Evolutionary conservation across 805 yeast genomes (phyloP).

Genomic region (Zygosaccharomyces lentus): DNA sequence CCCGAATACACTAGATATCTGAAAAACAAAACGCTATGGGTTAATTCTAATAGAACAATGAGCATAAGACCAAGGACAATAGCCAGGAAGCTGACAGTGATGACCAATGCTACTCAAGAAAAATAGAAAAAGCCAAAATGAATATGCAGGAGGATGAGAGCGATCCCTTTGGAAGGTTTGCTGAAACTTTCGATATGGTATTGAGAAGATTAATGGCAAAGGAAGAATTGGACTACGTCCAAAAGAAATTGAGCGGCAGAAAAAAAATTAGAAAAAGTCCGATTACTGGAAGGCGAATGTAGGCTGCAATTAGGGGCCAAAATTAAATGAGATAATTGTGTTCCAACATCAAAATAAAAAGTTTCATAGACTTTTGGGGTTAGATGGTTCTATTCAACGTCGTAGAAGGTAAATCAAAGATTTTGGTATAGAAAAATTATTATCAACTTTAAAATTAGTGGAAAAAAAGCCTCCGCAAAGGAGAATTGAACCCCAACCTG

Average conservation of each 20-base stretch:
- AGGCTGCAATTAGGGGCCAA: constrained; percentile 23
- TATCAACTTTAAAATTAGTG: too few species aligned
- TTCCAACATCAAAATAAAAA: background rate
- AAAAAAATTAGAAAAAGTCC: constrained; percentile 41
- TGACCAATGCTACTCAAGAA: constrained; percentile 64
- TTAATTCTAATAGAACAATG: constrained; percentile 17
- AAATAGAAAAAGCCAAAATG: constrained; percentile 44
- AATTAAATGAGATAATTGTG: constrained; percentile 7
- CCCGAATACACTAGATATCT: constrained; percentile 50
- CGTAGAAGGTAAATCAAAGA: background rate
- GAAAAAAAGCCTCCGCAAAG: constrained; percentile 19
- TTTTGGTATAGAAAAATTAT: background rate
- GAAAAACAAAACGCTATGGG: constrained; percentile 37
- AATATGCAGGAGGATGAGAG: constrained; percentile 44
- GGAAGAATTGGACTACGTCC: constrained; percentile 57
- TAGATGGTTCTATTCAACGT: background rate
- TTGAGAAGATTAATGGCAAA: constrained; percentile 66
- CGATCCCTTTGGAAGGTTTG: constrained; percentile 39
- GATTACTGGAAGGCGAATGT: constrained; percentile 31
- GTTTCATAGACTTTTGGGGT: background rate
- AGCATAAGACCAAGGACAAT: constrained; percentile 45
- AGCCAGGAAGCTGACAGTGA: constrained; percentile 60
- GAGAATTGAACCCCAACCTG: constrained; percentile 26
- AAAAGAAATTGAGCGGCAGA: constrained; percentile 55
- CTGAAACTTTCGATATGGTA: constrained; percentile 60